Base-by-base conservation (phyloP, 148 eudicot genomes). In the Rhododendron henanense region DNA sequence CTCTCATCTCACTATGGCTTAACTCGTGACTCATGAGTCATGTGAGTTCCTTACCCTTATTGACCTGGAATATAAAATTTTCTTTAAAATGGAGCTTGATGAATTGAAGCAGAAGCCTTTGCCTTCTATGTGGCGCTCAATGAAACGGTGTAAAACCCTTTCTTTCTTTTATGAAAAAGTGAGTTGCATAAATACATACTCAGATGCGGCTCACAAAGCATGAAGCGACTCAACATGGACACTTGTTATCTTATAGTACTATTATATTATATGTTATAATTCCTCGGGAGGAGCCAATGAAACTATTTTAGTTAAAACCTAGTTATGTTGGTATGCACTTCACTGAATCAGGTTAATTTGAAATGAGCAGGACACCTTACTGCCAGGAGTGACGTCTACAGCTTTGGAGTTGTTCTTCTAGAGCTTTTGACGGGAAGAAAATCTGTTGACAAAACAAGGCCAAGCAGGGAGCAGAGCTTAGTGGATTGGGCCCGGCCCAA, bases 401-500 rank as follows among this genome's bases (percentile, higher is more conserved):
- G 99, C 91, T 96, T 95, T 82, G 99, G 99, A 77, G 99, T 96
- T 2, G 99, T 96, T 86, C 96, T 96, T 76, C 85, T 96, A 82
- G 99, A 96, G 92, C 93, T 96, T 28, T 90, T 96, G 87, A 96
- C 99, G 4, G 99, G 99, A 83, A 91, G 96, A 87, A 95, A 89
- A 87, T 96, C 99, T 0, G 97, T 96, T 81, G 99, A 96, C 92
- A 96, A 95, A 89, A 96, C 98, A 13, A 90, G 97, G 78, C 96
- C 98, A 48, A 94, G 95, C 92, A 93, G 84, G 91, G 99, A 96
- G 86, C 99, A 96, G 86, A 96, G 92, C 87, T 91, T 96, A 85
- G 99, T 96, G 83, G 99, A 96, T 87, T 96, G 99, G 99, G 99
- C 98, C 16, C 90, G 99, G 63, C 97, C 99, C 59, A 96, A 95